These are phyloP conservation scores for Curvularia eragrostidis DNA, from an alignment of 2,329 filamentous ascomycete genomes.

Conservation along the genomic window DNA sequence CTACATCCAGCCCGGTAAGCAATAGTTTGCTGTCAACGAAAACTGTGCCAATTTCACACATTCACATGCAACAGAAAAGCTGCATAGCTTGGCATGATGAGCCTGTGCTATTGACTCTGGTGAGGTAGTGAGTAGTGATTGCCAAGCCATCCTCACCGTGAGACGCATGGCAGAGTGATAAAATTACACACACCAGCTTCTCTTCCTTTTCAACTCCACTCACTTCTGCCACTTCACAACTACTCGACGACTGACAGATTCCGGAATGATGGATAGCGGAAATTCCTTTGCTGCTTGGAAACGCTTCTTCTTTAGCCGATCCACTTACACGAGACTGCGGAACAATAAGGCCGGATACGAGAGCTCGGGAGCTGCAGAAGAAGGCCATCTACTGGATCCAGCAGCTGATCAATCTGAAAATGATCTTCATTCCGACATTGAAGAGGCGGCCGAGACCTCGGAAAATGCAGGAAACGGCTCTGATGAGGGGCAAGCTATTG, in stretches of 20 bases:
- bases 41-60: no score
- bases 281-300: background rate
- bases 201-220: background rate
- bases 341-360: background rate
- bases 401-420: background rate
- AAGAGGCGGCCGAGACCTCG: background rate
- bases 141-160: background rate
- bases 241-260: background rate
- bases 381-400: no score
- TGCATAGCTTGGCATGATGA: no score
- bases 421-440: no score
- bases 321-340: background rate
- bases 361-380: no score
- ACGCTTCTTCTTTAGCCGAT: background rate
- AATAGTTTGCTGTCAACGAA: no score
- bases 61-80: no score
- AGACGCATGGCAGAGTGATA: background rate
- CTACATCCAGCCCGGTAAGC: no score
- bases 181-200: fast-evolving
- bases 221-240: background rate
- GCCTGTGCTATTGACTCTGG: no score
- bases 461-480: background rate
- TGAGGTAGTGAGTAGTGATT: background rate
- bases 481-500: no score
- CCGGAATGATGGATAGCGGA: background rate